phyloP scores from a whole-genome alignment of 2,329 filamentous ascomycete genomes.

The Xylaria sp. region DNA sequence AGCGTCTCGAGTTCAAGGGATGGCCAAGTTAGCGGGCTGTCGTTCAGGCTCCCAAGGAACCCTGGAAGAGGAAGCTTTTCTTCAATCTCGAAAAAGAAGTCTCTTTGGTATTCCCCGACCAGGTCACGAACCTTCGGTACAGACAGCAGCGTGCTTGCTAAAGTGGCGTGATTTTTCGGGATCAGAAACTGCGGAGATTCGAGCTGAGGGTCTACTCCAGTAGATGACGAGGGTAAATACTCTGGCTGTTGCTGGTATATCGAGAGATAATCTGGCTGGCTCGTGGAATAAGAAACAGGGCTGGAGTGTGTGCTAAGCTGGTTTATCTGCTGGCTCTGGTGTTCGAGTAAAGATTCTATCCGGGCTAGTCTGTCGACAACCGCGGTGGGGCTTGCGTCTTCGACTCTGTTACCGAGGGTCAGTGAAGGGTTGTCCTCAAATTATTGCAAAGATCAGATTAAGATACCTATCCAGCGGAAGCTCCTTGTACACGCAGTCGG shows the following conservation, averaged over 20 bases:
- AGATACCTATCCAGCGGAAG: slow-evolving; percentile 39
- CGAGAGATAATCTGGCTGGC: slow-evolving; percentile 30
- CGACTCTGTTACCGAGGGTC: slow-evolving; percentile 32
- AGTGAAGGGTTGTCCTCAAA: slow-evolving; percentile 9
- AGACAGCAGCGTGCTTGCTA: slow-evolving; percentile 39
- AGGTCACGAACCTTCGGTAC: slow-evolving; percentile 39
- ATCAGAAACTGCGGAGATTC: slow-evolving; percentile 43
- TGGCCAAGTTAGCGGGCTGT: slow-evolving; percentile 32
- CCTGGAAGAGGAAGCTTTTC: slow-evolving; percentile 37
- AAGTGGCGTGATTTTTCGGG: slow-evolving; percentile 39
- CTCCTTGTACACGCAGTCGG: slow-evolving; percentile 45
- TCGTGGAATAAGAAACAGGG: slow-evolving; percentile 28
- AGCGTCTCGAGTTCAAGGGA: slow-evolving; percentile 31
- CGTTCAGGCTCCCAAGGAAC: slow-evolving; percentile 34
- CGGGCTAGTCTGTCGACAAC: slow-evolving; percentile 42
- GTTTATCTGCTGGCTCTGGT: slow-evolving; percentile 36
- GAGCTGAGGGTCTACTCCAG: slow-evolving; percentile 26
- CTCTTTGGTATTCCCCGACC: slow-evolving; percentile 37
- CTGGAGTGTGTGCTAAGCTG: slow-evolving; percentile 32
- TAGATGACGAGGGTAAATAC: slow-evolving; percentile 25
- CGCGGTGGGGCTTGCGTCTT: slow-evolving; percentile 38
- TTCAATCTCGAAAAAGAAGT: slow-evolving; percentile 41
- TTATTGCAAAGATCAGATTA: neutral
- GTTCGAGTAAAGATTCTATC: slow-evolving; percentile 41
- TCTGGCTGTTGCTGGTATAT: slow-evolving; percentile 27